Evolutionary conservation across 2,329 filamentous ascomycete species (phyloP).

Genomic region (Fusarium cicatricum): DNA sequence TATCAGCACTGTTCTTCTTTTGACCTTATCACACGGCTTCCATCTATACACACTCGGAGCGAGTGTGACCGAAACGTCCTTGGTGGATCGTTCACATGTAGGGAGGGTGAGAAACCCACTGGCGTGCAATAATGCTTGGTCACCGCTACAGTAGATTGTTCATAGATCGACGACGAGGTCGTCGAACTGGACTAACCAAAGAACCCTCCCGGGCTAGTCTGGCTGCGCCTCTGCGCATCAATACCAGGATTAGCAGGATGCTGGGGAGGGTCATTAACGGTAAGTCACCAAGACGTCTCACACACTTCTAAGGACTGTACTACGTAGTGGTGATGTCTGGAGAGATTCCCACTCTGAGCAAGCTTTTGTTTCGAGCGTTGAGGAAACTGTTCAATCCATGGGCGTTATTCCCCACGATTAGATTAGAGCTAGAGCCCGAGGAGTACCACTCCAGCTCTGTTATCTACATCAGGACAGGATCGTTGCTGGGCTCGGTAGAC

Average conservation of each 20-base stretch:
- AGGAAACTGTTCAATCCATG: slow-evolving; percentile 6
- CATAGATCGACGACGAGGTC: slow-evolving; percentile 5
- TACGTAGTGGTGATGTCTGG: slow-evolving; percentile 12
- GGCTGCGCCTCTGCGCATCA: slow-evolving; percentile 1
- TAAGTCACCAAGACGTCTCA: background rate
- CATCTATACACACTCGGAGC: slow-evolving; percentile 1
- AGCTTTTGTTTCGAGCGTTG: slow-evolving; percentile 5
- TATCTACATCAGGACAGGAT: background rate
- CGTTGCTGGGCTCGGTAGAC: slow-evolving; percentile 6
- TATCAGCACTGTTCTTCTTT: background rate
- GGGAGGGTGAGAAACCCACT: slow-evolving; percentile 3
- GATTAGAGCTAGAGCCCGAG: slow-evolving; percentile 3
- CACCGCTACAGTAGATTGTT: slow-evolving; percentile 8
- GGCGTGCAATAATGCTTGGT: background rate
- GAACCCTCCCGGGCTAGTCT: slow-evolving; percentile 6
- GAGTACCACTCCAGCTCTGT: background rate
- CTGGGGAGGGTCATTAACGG: slow-evolving; percentile 6
- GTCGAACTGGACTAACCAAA: slow-evolving; percentile 1
- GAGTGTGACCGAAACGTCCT: background rate
- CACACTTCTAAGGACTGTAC: background rate
- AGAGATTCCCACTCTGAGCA: background rate
- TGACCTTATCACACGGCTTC: background rate
- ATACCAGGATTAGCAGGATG: slow-evolving; percentile 7
- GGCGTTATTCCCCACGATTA: slow-evolving; percentile 7
- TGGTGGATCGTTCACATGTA: slow-evolving; percentile 7